These are phyloP conservation scores for Vinca major DNA, from an alignment of 305 asterid species.

Conservation along the genomic window DNA sequence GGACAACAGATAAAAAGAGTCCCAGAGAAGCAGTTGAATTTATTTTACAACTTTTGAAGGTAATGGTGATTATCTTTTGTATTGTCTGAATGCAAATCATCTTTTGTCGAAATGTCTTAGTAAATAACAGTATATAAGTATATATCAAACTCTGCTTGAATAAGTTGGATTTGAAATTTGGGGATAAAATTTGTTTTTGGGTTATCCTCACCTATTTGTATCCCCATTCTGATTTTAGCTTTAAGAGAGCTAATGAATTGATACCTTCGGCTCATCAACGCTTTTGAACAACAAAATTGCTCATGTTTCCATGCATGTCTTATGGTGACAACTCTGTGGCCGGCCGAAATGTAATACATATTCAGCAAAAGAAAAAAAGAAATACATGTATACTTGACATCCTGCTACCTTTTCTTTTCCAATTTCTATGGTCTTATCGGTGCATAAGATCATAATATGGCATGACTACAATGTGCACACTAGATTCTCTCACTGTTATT, in stretches of 20 bases:
- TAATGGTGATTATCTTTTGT: conserved; percentile 18
- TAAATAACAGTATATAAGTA: neutral
- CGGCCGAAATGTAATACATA: neutral
- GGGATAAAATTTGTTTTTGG: neutral
- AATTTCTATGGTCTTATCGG: neutral
- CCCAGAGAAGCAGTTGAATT: conserved; percentile 99
- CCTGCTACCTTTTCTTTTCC: neutral
- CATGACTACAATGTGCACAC: neutral
- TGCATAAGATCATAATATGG: neutral
- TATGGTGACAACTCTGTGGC: neutral
- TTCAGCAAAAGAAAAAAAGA: too few species aligned
- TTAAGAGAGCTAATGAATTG: neutral
- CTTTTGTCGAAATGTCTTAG: neutral
- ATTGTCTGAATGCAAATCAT: conserved; percentile 51
- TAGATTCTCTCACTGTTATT: conserved; percentile 1
- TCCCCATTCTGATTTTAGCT: neutral
- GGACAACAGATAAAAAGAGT: conserved; percentile 78
- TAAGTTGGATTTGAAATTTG: neutral
- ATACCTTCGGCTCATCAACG: neutral
- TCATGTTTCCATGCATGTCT: neutral
- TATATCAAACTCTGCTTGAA: neutral
- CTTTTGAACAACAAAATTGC: neutral
- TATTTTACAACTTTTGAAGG: conserved; percentile 93
- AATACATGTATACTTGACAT: neutral
- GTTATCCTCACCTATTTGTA: neutral